Percentiles rank a stretch among this genome's conserved stretches.
Conservation (phyloP, 805 yeast genomes). For the Candida methanosorbosa region DNA sequence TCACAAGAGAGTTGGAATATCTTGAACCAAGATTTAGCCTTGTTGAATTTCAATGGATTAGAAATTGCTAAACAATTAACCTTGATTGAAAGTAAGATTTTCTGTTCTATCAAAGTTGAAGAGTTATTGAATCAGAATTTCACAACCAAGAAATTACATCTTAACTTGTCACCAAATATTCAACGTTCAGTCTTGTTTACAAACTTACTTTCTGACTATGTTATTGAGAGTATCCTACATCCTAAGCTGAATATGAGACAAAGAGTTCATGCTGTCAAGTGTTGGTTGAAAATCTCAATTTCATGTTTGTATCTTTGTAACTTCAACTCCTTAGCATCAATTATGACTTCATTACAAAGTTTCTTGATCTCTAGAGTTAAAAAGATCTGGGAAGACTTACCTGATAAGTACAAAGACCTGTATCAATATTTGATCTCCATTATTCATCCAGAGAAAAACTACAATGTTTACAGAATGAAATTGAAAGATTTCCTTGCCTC, state of each 20-base stretch:
- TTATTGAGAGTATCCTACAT: conserved; percentile 57
- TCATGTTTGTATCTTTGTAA: conserved; percentile 68
- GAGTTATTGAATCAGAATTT: conserved; percentile 62
- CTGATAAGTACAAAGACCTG: conserved; percentile 51
- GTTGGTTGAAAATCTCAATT: conserved; percentile 68
- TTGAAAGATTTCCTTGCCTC: conserved; percentile 46
- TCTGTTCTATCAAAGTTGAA: conserved; percentile 51
- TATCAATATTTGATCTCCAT: conserved; percentile 58
- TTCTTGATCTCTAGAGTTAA: conserved; percentile 57
- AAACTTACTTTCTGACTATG: conserved; percentile 63
- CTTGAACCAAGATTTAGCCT: conserved; percentile 41
- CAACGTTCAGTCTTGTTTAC: conserved; percentile 57
- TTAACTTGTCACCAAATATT: conserved; percentile 56
- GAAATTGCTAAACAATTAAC: conserved; percentile 76
- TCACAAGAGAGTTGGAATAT: conserved; percentile 53
- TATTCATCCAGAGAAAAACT: conserved; percentile 70
- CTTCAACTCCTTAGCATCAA: conserved; percentile 72
- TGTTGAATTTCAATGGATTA: conserved; percentile 54
- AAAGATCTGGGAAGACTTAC: conserved; percentile 49
- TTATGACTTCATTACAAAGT: conserved; percentile 68
- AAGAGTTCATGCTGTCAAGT: conserved; percentile 46
- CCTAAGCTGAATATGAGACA: conserved; percentile 39
- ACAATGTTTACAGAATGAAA: conserved; percentile 57
- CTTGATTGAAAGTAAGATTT: conserved; percentile 58
- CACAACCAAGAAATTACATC: conserved; percentile 48